Evolutionary conservation across 306 rosid species (phyloP).

Genomic region (Rubus idaeus): DNA sequence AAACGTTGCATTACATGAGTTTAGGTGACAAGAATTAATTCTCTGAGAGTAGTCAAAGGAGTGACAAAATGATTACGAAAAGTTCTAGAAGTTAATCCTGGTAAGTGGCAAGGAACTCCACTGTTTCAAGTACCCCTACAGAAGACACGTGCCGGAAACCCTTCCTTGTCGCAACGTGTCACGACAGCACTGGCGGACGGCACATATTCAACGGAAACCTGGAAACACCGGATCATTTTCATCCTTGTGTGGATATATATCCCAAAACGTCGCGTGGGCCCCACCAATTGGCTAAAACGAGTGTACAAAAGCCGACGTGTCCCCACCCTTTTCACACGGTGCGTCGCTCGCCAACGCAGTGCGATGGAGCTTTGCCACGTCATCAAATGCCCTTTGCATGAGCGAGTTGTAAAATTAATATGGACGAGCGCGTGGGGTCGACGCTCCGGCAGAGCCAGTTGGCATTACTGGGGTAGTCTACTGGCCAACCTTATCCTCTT

Average conservation of each 20-base stretch:
- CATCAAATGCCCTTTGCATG: not conserved
- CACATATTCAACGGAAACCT: not conserved
- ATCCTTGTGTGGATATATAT: not conserved
- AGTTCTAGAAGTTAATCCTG: not conserved
- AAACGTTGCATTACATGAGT: too few relatives aligned
- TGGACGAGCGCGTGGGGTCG: slow-evolving; percentile 28
- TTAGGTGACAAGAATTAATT: too few relatives aligned
- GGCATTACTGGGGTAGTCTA: slow-evolving; percentile 42
- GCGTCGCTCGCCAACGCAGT: slow-evolving; percentile 13
- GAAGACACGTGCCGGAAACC: not conserved
- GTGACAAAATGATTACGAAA: not conserved
- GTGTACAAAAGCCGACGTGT: not conserved
- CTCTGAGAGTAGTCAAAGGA: not conserved
- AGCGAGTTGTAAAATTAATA: not conserved
- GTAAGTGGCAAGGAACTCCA: not conserved
- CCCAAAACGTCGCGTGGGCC: not conserved
- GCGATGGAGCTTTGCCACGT: not conserved
- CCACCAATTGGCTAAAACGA: not conserved
- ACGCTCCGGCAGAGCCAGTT: slow-evolving; percentile 36
- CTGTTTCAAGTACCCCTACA: not conserved
- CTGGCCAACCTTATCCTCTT: slow-evolving; percentile 61
- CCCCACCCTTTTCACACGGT: not conserved
- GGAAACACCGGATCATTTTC: not conserved
- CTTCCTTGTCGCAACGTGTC: too few relatives aligned
- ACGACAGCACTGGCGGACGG: not conserved